These are phyloP conservation scores for Solanum microdontum DNA, from an alignment of 257 asterid genomes.

Conservation along the genomic window DNA sequence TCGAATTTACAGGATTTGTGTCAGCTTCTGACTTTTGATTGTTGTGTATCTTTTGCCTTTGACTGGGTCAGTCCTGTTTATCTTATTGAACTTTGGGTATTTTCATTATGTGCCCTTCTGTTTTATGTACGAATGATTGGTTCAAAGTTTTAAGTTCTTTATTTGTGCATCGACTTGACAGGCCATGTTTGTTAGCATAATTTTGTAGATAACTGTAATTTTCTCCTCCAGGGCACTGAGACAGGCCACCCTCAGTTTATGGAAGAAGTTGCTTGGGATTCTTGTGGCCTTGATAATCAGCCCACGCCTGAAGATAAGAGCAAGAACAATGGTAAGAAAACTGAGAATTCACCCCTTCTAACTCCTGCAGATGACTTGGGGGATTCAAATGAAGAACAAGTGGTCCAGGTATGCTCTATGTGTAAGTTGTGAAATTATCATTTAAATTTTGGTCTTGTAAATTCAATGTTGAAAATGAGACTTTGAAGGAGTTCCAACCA, in stretches of 20 bases:
- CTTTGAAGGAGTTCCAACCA: not conserved
- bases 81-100: not conserved
- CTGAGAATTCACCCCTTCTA: conserved; percentile 18
- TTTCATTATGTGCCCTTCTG: not conserved
- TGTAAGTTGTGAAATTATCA: not conserved
- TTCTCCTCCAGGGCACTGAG: conserved; percentile 27
- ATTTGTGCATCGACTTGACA: not conserved
- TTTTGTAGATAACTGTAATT: not conserved
- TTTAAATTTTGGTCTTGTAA: not conserved
- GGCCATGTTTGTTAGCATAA: not conserved
- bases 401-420: conserved; percentile 44
- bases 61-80: not conserved
- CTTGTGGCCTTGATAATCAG: conserved; percentile 17
- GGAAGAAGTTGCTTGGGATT: conserved; percentile 10
- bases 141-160: not conserved
- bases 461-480: not conserved
- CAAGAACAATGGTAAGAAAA: conserved; percentile 21
- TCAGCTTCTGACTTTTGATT: not conserved
- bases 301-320: conserved; percentile 11
- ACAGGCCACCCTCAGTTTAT: conserved; percentile 16
- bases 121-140: not conserved
- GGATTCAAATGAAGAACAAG: conserved; percentile 29
- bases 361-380: conserved; percentile 27
- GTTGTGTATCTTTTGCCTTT: not conserved
- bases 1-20: not conserved